Conservation (phyloP, 2,329 filamentous ascomycete species). For the Paecilomyces dactylethromorphus region DNA sequence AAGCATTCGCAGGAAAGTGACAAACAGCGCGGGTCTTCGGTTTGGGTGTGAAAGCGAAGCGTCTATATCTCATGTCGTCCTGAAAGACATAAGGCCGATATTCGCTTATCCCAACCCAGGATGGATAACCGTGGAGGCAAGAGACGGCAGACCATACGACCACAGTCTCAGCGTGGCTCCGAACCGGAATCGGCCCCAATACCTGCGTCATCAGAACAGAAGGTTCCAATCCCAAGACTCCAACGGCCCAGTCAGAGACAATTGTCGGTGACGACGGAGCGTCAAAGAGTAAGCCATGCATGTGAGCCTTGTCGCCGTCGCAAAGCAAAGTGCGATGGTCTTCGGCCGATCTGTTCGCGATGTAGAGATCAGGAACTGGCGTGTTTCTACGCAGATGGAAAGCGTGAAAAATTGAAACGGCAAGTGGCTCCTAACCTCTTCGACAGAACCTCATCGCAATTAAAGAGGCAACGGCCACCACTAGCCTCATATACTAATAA, state of each 20-base stretch:
- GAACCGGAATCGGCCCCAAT: slow-evolving; percentile 2
- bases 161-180: background rate
- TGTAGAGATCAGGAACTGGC: slow-evolving; percentile 19
- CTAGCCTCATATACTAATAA: background rate
- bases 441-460: background rate
- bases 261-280: slow-evolving; percentile 2
- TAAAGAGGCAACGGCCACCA: background rate
- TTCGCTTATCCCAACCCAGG: background rate
- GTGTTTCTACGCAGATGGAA: slow-evolving; percentile 27
- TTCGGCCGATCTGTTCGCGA: slow-evolving; percentile 24
- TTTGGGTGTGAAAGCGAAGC: background rate
- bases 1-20: background rate
- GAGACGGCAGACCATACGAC: background rate
- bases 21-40: background rate
- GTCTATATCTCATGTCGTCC: background rate
- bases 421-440: slow-evolving; percentile 4
- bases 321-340: slow-evolving; percentile 33
- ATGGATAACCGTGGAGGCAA: background rate
- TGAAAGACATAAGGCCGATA: background rate
- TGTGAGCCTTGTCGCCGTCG: slow-evolving; percentile 27
- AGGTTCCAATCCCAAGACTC: slow-evolving; percentile 13
- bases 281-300: slow-evolving; percentile 18
- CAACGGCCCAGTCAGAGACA: slow-evolving; percentile 6
- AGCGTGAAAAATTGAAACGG: slow-evolving; percentile 28
- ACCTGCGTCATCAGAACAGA: slow-evolving; percentile 6